Evolutionary conservation across 1,284 basidiomycete genomes (phyloP), one percentile per base, ranked within the genome.

Genomic region (Somion occarium): DNA sequence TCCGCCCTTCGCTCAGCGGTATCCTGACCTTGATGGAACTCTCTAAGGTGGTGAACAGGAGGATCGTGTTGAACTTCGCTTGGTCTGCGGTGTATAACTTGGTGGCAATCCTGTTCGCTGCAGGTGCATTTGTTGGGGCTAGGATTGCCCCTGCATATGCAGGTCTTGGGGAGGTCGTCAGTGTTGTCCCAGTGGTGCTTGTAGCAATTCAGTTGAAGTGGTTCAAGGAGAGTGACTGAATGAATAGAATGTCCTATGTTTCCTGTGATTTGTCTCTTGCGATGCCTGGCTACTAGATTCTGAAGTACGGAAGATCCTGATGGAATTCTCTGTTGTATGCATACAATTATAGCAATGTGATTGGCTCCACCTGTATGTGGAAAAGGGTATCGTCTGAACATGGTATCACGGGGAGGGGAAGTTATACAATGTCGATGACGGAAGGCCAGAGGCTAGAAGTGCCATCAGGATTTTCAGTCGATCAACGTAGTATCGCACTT

Each of bases 401-500:
- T 34, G 7, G 7, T 34, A 34, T 34, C 7, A 22, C 23, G 38
- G 4, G n/a, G 42, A 44, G 7, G n/a, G 19, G 47, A 22, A n/a
- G 7, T 58, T 38, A 80, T 46, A 80, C 74, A 47, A 79, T 72
- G 53, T 82, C 76, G 46, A 82, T 75, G 50, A 80, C 68, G n/a
- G 74, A 74, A 0, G 80, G 76, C 74, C 79, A 82, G 44, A 79
- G 64, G 44, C 80, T 82, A 52, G 5, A 42, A 37, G 46, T 19
- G 20, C 26, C 24, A 30, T 42, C 30, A 47, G 37, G 30, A 48
- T 23, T 38, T 22, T 42, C 27, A 34, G 47, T 44, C 9, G 24
- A 22, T 15, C 48, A 3, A 38, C 50, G 47, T 39, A n/a, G 30
- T 12, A 22, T 27, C 61, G 46, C 41, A 64, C 72, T 27, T 51